phyloP scores from a whole-genome alignment of 2,329 filamentous ascomycete genomes.

The Fusarium sp. region DNA sequence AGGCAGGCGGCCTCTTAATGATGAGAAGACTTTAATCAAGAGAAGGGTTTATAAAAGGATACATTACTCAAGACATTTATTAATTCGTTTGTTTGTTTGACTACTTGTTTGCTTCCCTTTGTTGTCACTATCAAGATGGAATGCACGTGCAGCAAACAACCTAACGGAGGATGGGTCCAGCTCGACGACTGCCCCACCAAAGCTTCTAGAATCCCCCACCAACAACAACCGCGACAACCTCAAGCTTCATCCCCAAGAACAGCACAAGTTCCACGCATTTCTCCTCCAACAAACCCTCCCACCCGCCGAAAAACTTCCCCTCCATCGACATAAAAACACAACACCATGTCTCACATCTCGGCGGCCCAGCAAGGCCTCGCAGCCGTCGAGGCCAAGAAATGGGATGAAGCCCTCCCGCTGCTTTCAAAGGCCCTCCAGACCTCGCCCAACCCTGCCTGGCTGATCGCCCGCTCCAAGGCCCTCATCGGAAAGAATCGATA shows the following conservation, averaged over 20 bases:
- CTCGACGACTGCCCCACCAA: conserved; percentile 38
- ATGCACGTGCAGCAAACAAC: background rate
- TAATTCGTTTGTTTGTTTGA: background rate
- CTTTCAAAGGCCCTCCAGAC: conserved; percentile 76
- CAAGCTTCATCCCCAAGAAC: background rate
- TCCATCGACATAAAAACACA: background rate
- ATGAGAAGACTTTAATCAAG: background rate
- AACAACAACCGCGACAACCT: background rate
- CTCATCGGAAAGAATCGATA: conserved; percentile 74
- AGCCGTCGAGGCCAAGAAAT: conserved; percentile 73
- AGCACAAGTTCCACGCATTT: background rate
- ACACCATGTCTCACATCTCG: conserved; percentile 64
- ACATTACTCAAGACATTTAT: background rate
- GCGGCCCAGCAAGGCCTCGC: conserved; percentile 72
- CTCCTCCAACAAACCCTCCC: background rate
- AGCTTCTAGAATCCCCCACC: conserved; percentile 51
- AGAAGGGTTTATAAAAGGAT: background rate
- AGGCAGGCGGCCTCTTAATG: background rate
- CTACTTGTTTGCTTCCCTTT: background rate
- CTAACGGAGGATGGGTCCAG: background rate
- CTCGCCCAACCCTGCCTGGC: conserved; percentile 79
- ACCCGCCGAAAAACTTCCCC: background rate
- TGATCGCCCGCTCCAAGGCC: conserved; percentile 84
- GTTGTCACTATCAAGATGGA: background rate
- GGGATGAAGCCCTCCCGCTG: conserved; percentile 73